Percentiles rank a stretch among this genome's conserved stretches.
Conservation (phyloP, 1,139 yeast genomes). For the Saccharomycopsis crataegensis region DNA sequence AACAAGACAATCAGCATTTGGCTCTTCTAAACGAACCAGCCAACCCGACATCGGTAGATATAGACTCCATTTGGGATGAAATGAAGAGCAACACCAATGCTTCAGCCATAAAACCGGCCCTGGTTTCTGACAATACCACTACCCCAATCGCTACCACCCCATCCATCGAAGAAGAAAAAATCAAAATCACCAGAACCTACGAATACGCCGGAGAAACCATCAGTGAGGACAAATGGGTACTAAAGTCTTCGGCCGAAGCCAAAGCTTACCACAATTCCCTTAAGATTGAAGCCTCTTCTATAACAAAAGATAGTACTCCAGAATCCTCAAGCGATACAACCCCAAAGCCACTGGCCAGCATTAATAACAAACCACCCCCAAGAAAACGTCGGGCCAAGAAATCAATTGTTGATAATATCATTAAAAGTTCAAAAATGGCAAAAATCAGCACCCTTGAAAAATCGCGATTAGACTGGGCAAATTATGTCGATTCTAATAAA, state of each 20-base stretch:
- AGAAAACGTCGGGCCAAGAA: constrained; percentile 28
- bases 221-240: constrained; percentile 72
- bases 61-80: constrained; percentile 48
- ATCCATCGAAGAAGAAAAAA: constrained; percentile 35
- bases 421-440: constrained; percentile 49
- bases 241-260: constrained; percentile 76
- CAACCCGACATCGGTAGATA: constrained; percentile 28
- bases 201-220: constrained; percentile 85
- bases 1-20: constrained; percentile 21
- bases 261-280: constrained; percentile 65
- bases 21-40: constrained; percentile 8
- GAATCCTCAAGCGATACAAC: constrained; percentile 13
- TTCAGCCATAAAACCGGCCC: not conserved
- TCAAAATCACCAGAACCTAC: constrained; percentile 69
- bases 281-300: constrained; percentile 28
- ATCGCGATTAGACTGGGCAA: constrained; percentile 91
- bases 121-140: not conserved
- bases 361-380: constrained; percentile 2
- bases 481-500: constrained; percentile 82
- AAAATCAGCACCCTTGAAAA: constrained; percentile 89
- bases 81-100: constrained; percentile 29
- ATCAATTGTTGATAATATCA: constrained; percentile 67
- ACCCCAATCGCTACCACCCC: not conserved
- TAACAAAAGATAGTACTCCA: constrained; percentile 21
- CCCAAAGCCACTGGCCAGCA: constrained; percentile 11